Evolutionary conservation across 2,329 filamentous ascomycete species (phyloP), one percentile per base, ranked within the genome.

Genomic region (Pseudogymnoascus sp.): DNA sequence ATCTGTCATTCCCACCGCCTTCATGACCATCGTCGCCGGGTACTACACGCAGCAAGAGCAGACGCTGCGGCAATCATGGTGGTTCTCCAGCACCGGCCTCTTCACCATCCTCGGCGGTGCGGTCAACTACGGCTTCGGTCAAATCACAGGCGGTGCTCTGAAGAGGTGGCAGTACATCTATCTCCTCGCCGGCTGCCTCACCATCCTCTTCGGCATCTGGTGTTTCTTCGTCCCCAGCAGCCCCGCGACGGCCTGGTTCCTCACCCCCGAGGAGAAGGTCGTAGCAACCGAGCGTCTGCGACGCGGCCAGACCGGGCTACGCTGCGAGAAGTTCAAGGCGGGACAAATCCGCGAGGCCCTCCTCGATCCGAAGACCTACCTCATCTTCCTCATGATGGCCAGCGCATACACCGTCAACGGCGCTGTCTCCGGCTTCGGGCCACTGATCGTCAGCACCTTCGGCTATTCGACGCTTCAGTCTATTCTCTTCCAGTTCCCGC

Each of bases 401-500:
- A 83, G 85, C 0, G 86, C 86, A 11, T 11, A 25, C 28, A 16
- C 36, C 14, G 83, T 90, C 65, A 90, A 90, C 69, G 88, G 88
- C 8, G 88, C 87, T 5, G 84, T 90, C 10, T 83, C 81, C 37
- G 87, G 87, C 0, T 90, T 90, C 70, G 88, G 88, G 0, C 87
- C 88, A 0, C 75, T 90, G 1, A 90, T 90, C 65, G 87, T 91
- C 1, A 85, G 82, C 0, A 90, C 87, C 0, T 90, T 90, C 70
- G 87, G 87, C 63, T 90, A 82, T 75, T 79, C 79, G 21, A 80
- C 83, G 0, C 79, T 88, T 0, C 79, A 88, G 34, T 83, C 86
- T 0, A 90, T 92, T 64, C 78, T 91, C 0, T 86, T 89, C 71
- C 89, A 92, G 69, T 91, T 92, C 64, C 89, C 89, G 0, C 80